Evolutionary conservation across 805 yeast genomes (phyloP).

Genomic region (Metschnikowia reukaufii): DNA sequence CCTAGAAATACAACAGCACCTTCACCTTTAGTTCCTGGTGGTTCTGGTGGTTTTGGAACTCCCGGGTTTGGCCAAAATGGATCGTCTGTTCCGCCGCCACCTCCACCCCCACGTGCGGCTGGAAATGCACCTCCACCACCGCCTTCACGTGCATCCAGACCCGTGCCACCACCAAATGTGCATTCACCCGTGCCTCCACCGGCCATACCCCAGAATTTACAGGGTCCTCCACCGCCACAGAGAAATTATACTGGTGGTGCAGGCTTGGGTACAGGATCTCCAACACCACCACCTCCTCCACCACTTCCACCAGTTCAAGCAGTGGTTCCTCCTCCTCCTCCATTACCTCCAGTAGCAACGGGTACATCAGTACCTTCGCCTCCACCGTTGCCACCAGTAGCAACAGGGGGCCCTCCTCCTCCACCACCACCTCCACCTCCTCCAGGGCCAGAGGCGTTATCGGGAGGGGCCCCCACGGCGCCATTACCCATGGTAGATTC

Average conservation of each 20-base stretch:
- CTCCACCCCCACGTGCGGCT: conserved; percentile 21
- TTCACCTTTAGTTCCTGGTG: too few species aligned
- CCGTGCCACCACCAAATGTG: too few species aligned
- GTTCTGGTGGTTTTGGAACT: too few species aligned
- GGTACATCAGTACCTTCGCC: conserved; percentile 33
- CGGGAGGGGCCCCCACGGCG: conserved; percentile 17
- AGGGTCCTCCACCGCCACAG: too few species aligned
- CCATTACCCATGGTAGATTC: conserved; percentile 41
- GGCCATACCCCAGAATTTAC: too few species aligned
- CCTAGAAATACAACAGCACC: conserved; percentile 12
- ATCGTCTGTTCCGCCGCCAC: conserved; percentile 19
- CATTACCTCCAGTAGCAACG: conserved; percentile 1
- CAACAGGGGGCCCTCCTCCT: conserved; percentile 14
- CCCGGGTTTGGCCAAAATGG: too few species aligned
- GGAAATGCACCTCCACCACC: too few species aligned
- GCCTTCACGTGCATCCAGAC: conserved; percentile 19
- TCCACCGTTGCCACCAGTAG: conserved; percentile 21
- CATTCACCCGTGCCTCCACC: too few species aligned
- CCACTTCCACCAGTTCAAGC: conserved; percentile 10
- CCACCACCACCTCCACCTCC: conserved; percentile 24
- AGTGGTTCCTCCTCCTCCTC: conserved; percentile 22
- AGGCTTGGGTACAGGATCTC: too few species aligned
- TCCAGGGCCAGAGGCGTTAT: neutral
- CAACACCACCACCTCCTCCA: conserved; percentile 21
- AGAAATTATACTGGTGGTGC: too few species aligned